phyloP scores from a whole-genome alignment of 768 basidiomycete genomes.

The Russula griseocarnosa region DNA sequence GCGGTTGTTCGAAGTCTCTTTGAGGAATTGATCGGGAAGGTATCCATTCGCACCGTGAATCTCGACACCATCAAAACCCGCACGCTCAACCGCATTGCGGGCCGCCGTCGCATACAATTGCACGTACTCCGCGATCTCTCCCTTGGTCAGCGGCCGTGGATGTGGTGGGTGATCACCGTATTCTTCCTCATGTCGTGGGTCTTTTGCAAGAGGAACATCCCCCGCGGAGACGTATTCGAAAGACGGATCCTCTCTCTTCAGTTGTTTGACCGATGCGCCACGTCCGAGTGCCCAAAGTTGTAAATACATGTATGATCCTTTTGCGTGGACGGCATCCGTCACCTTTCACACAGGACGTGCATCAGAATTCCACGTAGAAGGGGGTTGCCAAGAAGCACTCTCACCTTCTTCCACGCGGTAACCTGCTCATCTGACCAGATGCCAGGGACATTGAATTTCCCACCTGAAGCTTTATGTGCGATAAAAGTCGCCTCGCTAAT shows the following conservation, averaged over 20 bases:
- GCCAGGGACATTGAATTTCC: conserved; percentile 40
- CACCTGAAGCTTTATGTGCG: conserved; percentile 47
- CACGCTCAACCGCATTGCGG: conserved; percentile 14
- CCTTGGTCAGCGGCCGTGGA: conserved; percentile 45
- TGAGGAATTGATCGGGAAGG: conserved; percentile 42
- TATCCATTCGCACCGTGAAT: conserved; percentile 36
- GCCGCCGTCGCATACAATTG: conserved; percentile 42
- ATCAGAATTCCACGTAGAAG: neutral
- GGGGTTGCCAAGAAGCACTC: conserved; percentile 1
- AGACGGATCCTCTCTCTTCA: conserved; percentile 29
- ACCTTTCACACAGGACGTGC: conserved; percentile 30
- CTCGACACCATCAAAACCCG: conserved; percentile 48
- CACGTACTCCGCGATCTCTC: conserved; percentile 50
- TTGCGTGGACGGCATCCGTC: conserved; percentile 42
- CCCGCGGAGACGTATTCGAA: conserved; percentile 33
- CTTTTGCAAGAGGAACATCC: conserved; percentile 24
- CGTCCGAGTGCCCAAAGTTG: conserved; percentile 52
- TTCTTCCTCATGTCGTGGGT: neutral
- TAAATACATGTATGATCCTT: conserved; percentile 41
- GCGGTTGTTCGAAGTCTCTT: conserved; percentile 39
- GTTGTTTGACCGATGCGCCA: conserved; percentile 28
- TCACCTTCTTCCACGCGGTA: conserved; percentile 50
- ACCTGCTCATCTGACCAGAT: conserved; percentile 52
- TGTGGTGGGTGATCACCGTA: conserved; percentile 31
- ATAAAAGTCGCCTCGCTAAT: conserved; percentile 60